These are phyloP conservation scores for Colletotrichum truncatum DNA, from an alignment of 2,329 filamentous ascomycete species.

Conservation along the genomic window DNA sequence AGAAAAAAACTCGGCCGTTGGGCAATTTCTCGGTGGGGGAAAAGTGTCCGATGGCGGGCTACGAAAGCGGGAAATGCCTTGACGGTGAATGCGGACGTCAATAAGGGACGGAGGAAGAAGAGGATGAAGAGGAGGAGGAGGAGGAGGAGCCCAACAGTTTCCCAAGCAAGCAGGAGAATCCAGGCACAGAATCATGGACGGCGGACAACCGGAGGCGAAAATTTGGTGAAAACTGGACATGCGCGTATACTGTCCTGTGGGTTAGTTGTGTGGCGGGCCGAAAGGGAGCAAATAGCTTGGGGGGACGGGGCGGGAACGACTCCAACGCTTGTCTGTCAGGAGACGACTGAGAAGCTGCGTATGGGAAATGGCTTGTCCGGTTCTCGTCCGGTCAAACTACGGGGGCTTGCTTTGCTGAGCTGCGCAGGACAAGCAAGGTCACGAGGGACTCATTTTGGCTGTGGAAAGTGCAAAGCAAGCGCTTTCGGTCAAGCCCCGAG, in stretches of 20 bases:
- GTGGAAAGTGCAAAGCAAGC: not conserved
- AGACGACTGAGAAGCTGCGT: not conserved
- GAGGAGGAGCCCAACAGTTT: too few relatives aligned
- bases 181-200: not conserved
- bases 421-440: not conserved
- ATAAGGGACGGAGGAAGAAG: not conserved
- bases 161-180: too few relatives aligned
- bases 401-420: not conserved
- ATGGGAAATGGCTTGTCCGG: not conserved
- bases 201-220: not conserved
- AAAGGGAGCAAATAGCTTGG: not conserved
- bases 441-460: not conserved
- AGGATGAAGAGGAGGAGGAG: too few relatives aligned
- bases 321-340: not conserved
- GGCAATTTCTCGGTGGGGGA: constrained; percentile 3
- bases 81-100: not conserved
- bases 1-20: constrained; percentile 5
- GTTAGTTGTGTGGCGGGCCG: not conserved
- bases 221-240: not conserved
- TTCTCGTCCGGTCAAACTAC: not conserved
- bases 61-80: not conserved
- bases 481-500: constrained; percentile 28
- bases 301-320: not conserved
- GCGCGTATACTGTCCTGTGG: not conserved
- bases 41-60: constrained; percentile 9